Percentiles rank a stretch among this genome's conserved stretches.
Conservation (phyloP, 148 eudicot species). For the Tetragonia tetragonoides region DNA sequence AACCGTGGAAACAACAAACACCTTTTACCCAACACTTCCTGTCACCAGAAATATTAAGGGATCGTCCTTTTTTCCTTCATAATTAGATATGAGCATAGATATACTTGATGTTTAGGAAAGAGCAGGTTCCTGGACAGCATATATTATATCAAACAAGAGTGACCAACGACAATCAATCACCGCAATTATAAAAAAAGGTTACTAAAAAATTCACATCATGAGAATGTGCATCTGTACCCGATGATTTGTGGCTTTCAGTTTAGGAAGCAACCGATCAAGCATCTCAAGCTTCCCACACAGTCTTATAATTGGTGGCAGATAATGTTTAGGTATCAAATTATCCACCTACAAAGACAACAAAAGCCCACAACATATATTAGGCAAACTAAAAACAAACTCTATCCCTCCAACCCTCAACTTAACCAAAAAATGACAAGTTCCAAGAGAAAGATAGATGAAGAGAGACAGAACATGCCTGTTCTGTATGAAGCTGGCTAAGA, state of each 20-base stretch:
- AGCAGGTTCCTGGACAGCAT: neutral
- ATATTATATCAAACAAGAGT: neutral
- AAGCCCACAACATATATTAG: constrained; percentile 21
- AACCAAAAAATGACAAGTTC: constrained; percentile 6
- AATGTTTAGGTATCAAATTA: constrained; percentile 71
- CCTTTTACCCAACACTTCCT: neutral
- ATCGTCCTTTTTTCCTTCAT: neutral
- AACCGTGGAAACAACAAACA: too few species aligned
- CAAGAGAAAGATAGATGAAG: constrained; percentile 23
- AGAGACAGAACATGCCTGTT: constrained; percentile 51
- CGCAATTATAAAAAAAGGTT: neutral
- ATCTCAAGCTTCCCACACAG: constrained; percentile 99
- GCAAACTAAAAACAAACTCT: neutral
- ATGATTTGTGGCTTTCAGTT: constrained; percentile 94
- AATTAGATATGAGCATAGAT: neutral
- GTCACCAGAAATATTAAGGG: neutral
- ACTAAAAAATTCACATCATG: neutral
- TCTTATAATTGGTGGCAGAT: constrained; percentile 79
- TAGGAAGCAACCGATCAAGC: constrained; percentile 92
- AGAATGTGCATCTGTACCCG: constrained; percentile 54
- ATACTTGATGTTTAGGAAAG: neutral
- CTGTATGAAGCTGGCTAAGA: constrained; percentile 88
- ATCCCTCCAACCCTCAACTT: constrained; percentile 3
- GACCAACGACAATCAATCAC: constrained; percentile 6
- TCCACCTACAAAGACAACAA: constrained; percentile 58